Percentiles rank a stretch among this genome's conserved stretches.
Evolutionary conservation across 257 asterid genomes (phyloP).

Genomic region (Salvia rosmarinus): DNA sequence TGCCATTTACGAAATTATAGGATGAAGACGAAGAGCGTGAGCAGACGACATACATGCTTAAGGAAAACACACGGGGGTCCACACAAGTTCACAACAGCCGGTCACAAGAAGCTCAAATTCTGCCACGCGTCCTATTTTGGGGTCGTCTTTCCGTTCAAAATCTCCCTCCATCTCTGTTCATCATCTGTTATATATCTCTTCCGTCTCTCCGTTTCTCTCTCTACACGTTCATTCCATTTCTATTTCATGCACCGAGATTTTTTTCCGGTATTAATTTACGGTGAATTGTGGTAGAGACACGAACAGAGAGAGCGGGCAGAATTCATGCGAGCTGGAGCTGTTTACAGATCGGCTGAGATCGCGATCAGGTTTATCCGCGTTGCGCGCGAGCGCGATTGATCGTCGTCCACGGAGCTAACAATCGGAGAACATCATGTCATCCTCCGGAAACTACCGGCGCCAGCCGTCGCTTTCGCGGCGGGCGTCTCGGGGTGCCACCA

Average conservation of each 20-base stretch:
- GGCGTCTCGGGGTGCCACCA: conserved; percentile 88
- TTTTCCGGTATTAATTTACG: conserved; percentile 6
- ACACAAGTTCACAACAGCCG: conserved; percentile 32
- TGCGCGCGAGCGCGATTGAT: background rate
- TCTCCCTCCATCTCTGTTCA: conserved; percentile 28
- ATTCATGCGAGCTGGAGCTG: conserved; percentile 2
- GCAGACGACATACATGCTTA: background rate
- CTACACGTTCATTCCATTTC: background rate
- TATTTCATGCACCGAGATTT: background rate
- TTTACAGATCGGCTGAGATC: background rate
- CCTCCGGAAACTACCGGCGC: conserved; percentile 41
- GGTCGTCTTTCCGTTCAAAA: conserved; percentile 25
- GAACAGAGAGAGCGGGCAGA: background rate
- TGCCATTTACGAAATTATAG: background rate
- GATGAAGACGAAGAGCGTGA: background rate
- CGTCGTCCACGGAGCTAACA: conserved; percentile 12
- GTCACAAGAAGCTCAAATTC: conserved; percentile 17
- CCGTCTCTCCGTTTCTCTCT: conserved; percentile 18
- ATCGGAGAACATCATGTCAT: conserved; percentile 44
- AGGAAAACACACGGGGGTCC: conserved; percentile 31
- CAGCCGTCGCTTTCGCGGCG: conserved; percentile 66
- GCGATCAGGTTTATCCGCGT: background rate
- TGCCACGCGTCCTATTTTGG: conserved; percentile 21
- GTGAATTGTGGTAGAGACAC: background rate
- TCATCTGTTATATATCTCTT: background rate